Evolutionary conservation across 2,329 filamentous ascomycete genomes (phyloP), one percentile per base, ranked within the genome.

Genomic region (Plectosphaerella plurivora): DNA sequence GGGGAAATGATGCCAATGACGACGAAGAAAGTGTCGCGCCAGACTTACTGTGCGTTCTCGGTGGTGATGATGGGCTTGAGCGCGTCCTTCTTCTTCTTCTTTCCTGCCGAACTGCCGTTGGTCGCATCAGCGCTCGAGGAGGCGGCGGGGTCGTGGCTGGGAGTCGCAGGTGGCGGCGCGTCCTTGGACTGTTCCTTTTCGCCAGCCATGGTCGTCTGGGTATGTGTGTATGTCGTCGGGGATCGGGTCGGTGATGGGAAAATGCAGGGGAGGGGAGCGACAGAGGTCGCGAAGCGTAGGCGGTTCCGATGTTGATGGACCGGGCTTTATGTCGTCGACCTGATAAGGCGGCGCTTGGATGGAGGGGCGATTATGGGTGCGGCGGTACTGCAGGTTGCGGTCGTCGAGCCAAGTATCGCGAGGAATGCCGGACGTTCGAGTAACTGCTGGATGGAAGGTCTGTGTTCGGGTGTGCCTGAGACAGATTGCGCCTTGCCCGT

Each of bases 11-110:
- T 48, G 46, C 35, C 28, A 47, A 37, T 22, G 48, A 28, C 12
- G 37, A 18, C 15, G 47, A 51, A 35, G 56, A 53, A 51, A 49
- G 51, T 55, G 50, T 51, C 28, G 56, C 54, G 49, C 28, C 28
- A 39, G 44, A 49, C 71, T 66, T 66, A 68, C 63, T 56, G 63
- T 57, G 71, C 75, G 69, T 68, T 73, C 63, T 89, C 86, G 54
- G 80, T 87, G 41, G 86, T 90, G 69, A 90, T 87, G 65, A 90
- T 89, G 62, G 87, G 87, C 72, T 89, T 88, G 60, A 89, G 73
- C 51, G 78, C 79, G 42, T 86, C 84, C 78, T 90, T 90, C 75
- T 87, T 86, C 65, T 86, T 80, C 78, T 90, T 90, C 78, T 88
- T 89, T 57, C 60, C 49, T 16, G 54, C 56, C 4, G 61, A 22